Evolutionary conservation across 2,329 filamentous ascomycete genomes (phyloP).

Genomic region (Fusarium sp.): DNA sequence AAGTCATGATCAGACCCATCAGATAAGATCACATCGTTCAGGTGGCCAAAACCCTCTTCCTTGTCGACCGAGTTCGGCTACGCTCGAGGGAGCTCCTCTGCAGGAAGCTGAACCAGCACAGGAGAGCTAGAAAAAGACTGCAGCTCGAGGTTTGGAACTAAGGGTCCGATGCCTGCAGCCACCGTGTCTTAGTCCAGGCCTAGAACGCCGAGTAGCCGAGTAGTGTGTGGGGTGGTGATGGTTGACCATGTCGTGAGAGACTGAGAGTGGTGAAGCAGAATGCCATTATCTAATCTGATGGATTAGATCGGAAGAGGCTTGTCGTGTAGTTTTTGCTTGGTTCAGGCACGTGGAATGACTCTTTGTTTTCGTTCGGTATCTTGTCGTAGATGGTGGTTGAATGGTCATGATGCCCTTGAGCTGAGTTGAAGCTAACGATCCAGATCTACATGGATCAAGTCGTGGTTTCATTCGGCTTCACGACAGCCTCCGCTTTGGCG

Average conservation of each 20-base stretch:
- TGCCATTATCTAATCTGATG: conserved; percentile 42
- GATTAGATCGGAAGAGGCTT: conserved; percentile 31
- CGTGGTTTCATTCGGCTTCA: background rate
- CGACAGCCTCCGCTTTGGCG: conserved; percentile 24
- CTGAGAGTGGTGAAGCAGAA: background rate
- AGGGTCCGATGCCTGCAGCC: conserved; percentile 29
- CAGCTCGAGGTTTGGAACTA: conserved; percentile 12
- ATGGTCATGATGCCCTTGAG: background rate
- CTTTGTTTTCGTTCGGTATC: background rate
- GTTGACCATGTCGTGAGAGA: background rate
- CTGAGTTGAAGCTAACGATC: background rate
- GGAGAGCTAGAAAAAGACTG: background rate
- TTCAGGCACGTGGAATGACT: background rate
- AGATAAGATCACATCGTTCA: conserved; percentile 37
- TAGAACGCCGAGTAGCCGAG: conserved; percentile 27
- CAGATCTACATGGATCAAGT: background rate
- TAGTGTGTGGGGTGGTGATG: conserved; percentile 16
- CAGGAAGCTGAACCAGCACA: conserved; percentile 1
- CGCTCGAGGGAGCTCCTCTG: background rate
- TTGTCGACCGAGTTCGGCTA: conserved; percentile 32
- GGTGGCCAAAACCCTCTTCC: conserved; percentile 15
- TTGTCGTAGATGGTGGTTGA: conserved; percentile 6
- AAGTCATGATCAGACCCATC: conserved; percentile 23
- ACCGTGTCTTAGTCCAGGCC: conserved; percentile 31
- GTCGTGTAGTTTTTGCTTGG: background rate